A percentile compares a stretch with the other conserved stretches of the same genome.
Evolutionary conservation across 202 grass and related monocot genomes (phyloP).

Genomic region (Zoysia matrella): DNA sequence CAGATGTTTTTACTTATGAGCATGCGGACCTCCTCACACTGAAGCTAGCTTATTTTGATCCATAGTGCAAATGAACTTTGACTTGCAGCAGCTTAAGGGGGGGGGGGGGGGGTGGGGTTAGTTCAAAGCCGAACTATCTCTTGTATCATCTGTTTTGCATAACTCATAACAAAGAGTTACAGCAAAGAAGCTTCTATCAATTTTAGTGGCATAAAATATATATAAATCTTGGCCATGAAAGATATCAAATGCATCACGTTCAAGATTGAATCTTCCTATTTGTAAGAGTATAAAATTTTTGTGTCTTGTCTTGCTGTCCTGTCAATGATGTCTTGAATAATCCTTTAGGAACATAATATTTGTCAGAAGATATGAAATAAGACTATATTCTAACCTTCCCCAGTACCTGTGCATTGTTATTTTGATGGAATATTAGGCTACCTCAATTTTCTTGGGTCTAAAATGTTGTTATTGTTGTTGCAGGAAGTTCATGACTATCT

Average conservation of each 20-base stretch:
- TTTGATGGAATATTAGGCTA: slow-evolving; percentile 10
- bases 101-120: no score
- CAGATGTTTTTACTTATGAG: no score
- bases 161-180: no score
- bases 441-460: not conserved
- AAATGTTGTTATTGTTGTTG: not conserved
- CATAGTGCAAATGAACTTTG: no score
- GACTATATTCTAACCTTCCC: not conserved
- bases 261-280: no score
- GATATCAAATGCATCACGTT: no score
- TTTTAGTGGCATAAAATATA: not conserved
- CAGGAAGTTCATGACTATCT: slow-evolving; percentile 98
- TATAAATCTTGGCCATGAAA: no score
- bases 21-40: no score
- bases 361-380: not conserved
- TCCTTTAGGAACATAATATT: not conserved
- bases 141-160: not conserved
- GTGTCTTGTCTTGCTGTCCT: not conserved
- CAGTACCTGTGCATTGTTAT: not conserved
- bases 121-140: no score
- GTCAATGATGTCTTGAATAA: not conserved
- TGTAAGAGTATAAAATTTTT: not conserved
- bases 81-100: no score
- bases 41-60: no score
- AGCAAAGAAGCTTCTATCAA: not conserved